Conservation (phyloP, 192 early-diverging fungal species). For the Coemansia furcata region DNA sequence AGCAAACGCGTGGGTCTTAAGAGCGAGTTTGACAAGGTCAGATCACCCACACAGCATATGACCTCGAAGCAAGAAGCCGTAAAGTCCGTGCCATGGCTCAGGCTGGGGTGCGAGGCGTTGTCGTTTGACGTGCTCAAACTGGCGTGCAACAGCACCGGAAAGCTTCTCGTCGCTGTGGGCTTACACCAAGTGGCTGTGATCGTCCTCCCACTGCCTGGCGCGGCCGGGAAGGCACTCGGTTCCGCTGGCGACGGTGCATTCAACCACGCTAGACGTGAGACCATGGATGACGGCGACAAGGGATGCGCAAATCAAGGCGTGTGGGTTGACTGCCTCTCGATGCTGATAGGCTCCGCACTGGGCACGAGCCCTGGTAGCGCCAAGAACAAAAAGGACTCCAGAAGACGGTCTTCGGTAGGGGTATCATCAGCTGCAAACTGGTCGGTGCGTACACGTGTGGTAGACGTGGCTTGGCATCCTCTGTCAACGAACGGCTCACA, state of each 20-base stretch:
- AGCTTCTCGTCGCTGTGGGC: constrained; percentile 62
- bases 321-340: constrained; percentile 42
- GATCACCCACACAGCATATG: neutral
- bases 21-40: neutral
- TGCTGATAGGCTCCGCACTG: constrained; percentile 19
- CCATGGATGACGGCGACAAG: neutral
- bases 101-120: constrained; percentile 42
- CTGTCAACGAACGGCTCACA: constrained; percentile 68
- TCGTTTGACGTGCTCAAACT: constrained; percentile 61
- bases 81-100: constrained; percentile 32
- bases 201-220: constrained; percentile 55
- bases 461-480: constrained; percentile 79
- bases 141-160: constrained; percentile 56
- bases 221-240: constrained; percentile 6
- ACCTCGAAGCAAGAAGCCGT: constrained; percentile 29
- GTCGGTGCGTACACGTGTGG: constrained; percentile 50
- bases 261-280: constrained; percentile 23
- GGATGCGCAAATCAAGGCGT: neutral
- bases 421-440: constrained; percentile 23
- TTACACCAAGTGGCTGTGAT: constrained; percentile 59
- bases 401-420: constrained; percentile 17
- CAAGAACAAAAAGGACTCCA: neutral
- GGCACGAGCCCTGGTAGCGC: neutral
- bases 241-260: constrained; percentile 34
- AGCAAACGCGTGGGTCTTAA: constrained; percentile 26